Evolutionary conservation across 208 protist genomes (phyloP), one percentile per base, ranked within the genome.

Genomic region (Trypanosoma platydactyli): DNA sequence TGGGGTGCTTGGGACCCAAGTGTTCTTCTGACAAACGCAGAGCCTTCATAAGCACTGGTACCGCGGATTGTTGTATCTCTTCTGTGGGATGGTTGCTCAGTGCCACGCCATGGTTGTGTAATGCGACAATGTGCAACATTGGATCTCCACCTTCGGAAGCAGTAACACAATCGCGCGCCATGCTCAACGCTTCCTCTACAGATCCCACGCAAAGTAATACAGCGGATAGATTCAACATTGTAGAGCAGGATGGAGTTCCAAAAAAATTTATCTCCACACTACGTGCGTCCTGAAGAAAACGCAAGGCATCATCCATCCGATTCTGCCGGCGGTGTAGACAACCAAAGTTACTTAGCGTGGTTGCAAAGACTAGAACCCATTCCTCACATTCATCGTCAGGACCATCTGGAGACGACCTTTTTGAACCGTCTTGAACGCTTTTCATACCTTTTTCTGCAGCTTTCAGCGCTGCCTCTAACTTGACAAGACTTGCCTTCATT

Each of bases 151-250:
- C 52, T 54, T 87, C 78, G 0, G 90, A 76, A 3, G 84, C 76
- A 5, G 69, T 55, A 15, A 80, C 81, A 40, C 87, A 93, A 46
- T 90, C 77, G 53, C 80, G 78, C 0, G 90, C 78, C 38, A 94
- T 87, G 5, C 33, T 27, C 4, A 94, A 57, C 41, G 90, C 86
- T 68, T 88, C 83, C 33, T 84, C 73, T 4, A 62, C 51, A 15
- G 64, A 35, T 0, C 80, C 83, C 27, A 80, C 60, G 29, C 76
- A 78, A 30, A 95, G 80, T 11, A 94, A 70, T 7, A 94, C 85
- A 0, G 87, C 80, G 29, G 87, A 95, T 24, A 93, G 71, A 65
- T 94, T 95, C 55, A 95, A 60, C 86, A 95, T 90, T 0, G 90
- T 93, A 9, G 87, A 88, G 72, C 90, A 93, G 2, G 85, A 89